Conservation (phyloP, 179 eudicot species). For the Silene vulgaris region DNA sequence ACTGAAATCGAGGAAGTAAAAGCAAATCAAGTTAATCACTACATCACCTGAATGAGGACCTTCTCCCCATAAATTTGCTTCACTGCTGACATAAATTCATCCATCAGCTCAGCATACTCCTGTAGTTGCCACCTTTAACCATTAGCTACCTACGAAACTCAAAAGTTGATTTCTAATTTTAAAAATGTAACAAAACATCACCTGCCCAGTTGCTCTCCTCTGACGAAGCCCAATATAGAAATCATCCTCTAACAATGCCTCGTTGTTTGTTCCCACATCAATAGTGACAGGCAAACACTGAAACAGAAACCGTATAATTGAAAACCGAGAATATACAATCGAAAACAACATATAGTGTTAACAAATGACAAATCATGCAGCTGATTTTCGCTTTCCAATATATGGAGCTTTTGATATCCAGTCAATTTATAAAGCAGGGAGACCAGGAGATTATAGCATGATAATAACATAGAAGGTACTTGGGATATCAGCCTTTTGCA, state of each 20-base stretch:
- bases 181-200: constrained; percentile 20
- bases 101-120: constrained; percentile 83
- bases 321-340: not conserved
- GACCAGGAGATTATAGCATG: no score
- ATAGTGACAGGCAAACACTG: constrained; percentile 90
- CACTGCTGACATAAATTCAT: constrained; percentile 82
- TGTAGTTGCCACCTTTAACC: constrained; percentile 23
- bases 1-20: no score
- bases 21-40: no score
- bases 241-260: constrained; percentile 63
- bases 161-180: not conserved
- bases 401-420: no score
- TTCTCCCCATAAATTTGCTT: constrained; percentile 87
- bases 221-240: constrained; percentile 85
- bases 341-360: no score
- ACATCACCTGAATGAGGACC: constrained; percentile 68
- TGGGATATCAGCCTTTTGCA: no score
- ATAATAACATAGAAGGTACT: no score
- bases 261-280: constrained; percentile 92
- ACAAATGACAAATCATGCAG: no score
- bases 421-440: no score
- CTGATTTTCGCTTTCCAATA: no score
- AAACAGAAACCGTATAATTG: constrained; percentile 6
- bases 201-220: constrained; percentile 85
- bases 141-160: not conserved